Percentiles rank a stretch among this genome's conserved stretches.
These are phyloP conservation scores for Madurella mycetomatis DNA, from an alignment of 2,329 filamentous ascomycete genomes.

Conservation along the genomic window DNA sequence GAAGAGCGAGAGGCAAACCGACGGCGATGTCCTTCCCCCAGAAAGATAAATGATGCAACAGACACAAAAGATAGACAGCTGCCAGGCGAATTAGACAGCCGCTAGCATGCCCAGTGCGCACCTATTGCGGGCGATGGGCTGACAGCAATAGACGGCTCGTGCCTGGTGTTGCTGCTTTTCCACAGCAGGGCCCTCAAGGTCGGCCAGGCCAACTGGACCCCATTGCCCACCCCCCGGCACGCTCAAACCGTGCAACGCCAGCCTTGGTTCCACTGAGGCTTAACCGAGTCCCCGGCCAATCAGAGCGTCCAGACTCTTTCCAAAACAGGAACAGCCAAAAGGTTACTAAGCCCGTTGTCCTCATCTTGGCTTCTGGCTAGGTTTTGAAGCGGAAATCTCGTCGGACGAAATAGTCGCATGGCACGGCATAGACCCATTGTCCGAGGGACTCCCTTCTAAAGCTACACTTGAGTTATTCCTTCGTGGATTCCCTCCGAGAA, in stretches of 20 bases:
- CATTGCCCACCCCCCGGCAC: slow-evolving; percentile 1
- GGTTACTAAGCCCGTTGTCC: background rate
- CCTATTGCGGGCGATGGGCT: background rate
- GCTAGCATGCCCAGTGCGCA: background rate
- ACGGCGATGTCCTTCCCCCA: background rate
- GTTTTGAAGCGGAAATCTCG: background rate
- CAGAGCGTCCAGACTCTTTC: slow-evolving; percentile 17
- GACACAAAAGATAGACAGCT: background rate
- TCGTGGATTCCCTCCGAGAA: no score
- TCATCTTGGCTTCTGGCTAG: background rate
- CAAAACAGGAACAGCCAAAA: slow-evolving; percentile 25
- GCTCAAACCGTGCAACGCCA: slow-evolving; percentile 9
- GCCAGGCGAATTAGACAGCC: background rate
- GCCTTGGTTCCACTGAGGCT: slow-evolving; percentile 23
- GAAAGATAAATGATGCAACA: background rate
- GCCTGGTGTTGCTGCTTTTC: slow-evolving; percentile 12
- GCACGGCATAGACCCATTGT: background rate
- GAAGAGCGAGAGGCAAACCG: background rate
- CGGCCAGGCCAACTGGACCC: slow-evolving; percentile 11
- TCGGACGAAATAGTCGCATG: background rate
- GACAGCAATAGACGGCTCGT: background rate
- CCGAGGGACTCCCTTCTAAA: background rate
- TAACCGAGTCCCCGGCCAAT: slow-evolving; percentile 25
- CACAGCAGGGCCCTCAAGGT: slow-evolving; percentile 2
- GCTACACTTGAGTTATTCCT: background rate